Evolutionary conservation across 2,329 filamentous ascomycete genomes (phyloP).

Genomic region (Sporothrix pallida): DNA sequence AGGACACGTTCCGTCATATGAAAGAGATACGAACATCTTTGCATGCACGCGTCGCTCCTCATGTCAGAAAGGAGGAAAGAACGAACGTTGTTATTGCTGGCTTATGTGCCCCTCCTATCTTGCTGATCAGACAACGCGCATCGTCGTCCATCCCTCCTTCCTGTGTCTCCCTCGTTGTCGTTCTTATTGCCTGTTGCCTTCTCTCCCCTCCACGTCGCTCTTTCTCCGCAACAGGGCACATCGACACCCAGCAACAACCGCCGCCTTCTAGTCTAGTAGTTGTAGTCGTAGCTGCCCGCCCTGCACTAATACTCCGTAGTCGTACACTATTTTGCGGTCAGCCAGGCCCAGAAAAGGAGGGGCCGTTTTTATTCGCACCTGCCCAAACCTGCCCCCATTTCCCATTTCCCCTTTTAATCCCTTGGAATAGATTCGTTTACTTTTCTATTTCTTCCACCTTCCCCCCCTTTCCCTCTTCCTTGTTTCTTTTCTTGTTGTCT

Average conservation of each 20-base stretch:
- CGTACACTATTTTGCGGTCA: constrained; percentile 20
- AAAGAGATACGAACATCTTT: constrained; percentile 8
- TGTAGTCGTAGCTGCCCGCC: not conserved
- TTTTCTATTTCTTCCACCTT: constrained; percentile 19
- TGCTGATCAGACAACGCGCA: constrained; percentile 23
- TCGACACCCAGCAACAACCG: not conserved
- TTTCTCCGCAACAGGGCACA: constrained; percentile 22
- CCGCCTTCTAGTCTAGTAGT: not conserved
- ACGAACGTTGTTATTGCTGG: not conserved
- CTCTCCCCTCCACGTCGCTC: not conserved
- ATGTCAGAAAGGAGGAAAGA: not conserved
- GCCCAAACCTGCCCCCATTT: constrained; percentile 26
- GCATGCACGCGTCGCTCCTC: constrained; percentile 1
- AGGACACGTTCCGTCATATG: constrained; percentile 14
- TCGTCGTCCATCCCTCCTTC: constrained; percentile 2
- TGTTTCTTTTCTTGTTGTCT: not conserved
- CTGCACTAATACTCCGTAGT: constrained; percentile 30
- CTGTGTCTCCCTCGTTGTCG: not conserved
- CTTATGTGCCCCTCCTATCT: constrained; percentile 5
- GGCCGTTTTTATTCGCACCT: constrained; percentile 29
- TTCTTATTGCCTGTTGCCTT: constrained; percentile 19
- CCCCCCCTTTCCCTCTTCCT: not conserved
- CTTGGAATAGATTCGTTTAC: constrained; percentile 26
- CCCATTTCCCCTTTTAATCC: constrained; percentile 27
- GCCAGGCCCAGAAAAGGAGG: constrained; percentile 35